Conservation (phyloP, 2,329 filamentous ascomycete species). For the Fusarium sp. region DNA sequence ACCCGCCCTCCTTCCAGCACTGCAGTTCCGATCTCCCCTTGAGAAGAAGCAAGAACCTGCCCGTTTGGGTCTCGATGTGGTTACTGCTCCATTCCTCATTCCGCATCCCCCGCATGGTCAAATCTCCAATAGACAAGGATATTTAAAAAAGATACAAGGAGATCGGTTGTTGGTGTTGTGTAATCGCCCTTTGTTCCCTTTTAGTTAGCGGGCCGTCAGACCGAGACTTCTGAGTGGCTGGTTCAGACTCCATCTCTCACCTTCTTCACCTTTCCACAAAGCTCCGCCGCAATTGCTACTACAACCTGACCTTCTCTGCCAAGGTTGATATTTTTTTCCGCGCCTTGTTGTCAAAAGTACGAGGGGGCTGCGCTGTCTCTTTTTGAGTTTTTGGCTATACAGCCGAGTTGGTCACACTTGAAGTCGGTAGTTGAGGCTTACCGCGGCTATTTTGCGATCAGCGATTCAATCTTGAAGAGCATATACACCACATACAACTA, state of each 20-base stretch:
- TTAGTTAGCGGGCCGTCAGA: neutral
- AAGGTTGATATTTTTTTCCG: neutral
- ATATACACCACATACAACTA: neutral
- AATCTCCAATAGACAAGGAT: neutral
- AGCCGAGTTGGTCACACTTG: neutral
- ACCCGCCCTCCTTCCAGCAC: constrained; percentile 6
- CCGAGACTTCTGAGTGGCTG: neutral
- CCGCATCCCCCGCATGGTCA: neutral
- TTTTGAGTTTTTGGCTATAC: neutral
- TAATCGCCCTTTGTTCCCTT: neutral
- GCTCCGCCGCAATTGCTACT: neutral
- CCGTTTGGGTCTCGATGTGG: neutral
- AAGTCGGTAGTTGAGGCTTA: neutral
- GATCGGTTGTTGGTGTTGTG: neutral
- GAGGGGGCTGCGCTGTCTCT: neutral
- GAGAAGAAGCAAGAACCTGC: constrained; percentile 4
- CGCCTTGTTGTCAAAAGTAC: neutral
- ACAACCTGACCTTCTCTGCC: neutral
- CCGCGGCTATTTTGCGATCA: neutral
- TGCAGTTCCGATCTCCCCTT: constrained; percentile 5
- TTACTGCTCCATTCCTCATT: neutral
- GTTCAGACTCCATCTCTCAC: neutral
- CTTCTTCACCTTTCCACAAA: neutral
- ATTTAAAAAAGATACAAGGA: neutral
- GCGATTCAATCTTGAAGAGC: neutral